phyloP scores from a whole-genome alignment of 2,329 filamentous ascomycete genomes.

The Esteya vermicola region DNA sequence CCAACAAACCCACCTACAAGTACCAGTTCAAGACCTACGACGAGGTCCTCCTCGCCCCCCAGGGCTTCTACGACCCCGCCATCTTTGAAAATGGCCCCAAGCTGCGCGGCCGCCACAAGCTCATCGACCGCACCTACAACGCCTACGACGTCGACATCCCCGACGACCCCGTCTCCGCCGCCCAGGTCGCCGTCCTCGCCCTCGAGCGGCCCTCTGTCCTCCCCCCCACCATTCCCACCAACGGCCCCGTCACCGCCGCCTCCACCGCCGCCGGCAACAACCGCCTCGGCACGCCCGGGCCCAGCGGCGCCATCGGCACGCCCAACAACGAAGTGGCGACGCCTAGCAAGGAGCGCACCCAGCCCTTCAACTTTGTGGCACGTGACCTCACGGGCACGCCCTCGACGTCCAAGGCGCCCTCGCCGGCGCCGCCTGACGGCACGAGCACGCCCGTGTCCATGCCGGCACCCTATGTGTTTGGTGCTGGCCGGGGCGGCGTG shows the following conservation, averaged over 20 bases:
- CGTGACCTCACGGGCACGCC: slow-evolving; percentile 59
- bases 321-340: slow-evolving; percentile 40
- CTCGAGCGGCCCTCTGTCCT: slow-evolving; percentile 45
- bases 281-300: background rate
- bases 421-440: slow-evolving; percentile 71
- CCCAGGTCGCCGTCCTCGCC: slow-evolving; percentile 56
- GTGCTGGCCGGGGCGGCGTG: slow-evolving; percentile 27
- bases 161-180: slow-evolving; percentile 77
- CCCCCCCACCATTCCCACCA: slow-evolving; percentile 22
- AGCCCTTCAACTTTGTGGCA: slow-evolving; percentile 55
- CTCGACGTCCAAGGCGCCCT: slow-evolving; percentile 72
- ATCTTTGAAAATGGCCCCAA: slow-evolving; percentile 79
- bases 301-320: no score
- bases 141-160: slow-evolving; percentile 78
- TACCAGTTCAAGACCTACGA: slow-evolving; percentile 97
- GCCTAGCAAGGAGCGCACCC: slow-evolving; percentile 47
- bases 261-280: background rate
- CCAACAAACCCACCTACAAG: slow-evolving; percentile 78
- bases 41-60: slow-evolving; percentile 82
- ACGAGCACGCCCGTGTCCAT: slow-evolving; percentile 53
- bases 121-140: slow-evolving; percentile 81
- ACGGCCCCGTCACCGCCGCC: slow-evolving; percentile 22
- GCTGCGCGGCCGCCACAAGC: slow-evolving; percentile 60
- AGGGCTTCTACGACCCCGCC: slow-evolving; percentile 83
- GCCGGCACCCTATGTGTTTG: slow-evolving; percentile 42